phyloP scores from a whole-genome alignment of 805 yeast species.

The Metschnikowia rubicola region DNA sequence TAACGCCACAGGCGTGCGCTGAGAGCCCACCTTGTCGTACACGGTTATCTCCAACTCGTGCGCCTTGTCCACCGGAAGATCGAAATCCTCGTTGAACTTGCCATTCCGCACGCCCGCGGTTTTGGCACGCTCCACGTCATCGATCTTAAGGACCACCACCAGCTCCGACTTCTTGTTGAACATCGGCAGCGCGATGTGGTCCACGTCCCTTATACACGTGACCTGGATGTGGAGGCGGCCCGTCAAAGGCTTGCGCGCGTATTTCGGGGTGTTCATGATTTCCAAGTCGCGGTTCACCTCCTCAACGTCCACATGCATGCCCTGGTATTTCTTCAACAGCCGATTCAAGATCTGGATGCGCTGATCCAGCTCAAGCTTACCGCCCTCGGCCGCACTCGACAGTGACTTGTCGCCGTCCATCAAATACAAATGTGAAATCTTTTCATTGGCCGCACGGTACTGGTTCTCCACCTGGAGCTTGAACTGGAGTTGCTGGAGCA shows the following conservation, averaged over 20 bases:
- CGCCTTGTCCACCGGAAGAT: slow-evolving; percentile 80
- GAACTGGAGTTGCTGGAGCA: slow-evolving; percentile 92
- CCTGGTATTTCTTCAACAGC: slow-evolving; percentile 82
- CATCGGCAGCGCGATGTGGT: slow-evolving; percentile 84
- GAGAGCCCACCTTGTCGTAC: slow-evolving; percentile 71
- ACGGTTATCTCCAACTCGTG: slow-evolving; percentile 88
- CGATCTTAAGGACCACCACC: slow-evolving; percentile 72
- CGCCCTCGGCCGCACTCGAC: slow-evolving; percentile 85
- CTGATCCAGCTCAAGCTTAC: slow-evolving; percentile 77
- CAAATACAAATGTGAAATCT: slow-evolving; percentile 78
- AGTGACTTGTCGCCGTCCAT: slow-evolving; percentile 88
- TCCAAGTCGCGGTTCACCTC: slow-evolving; percentile 66
- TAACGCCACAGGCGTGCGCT: slow-evolving; percentile 80
- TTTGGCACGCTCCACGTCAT: slow-evolving; percentile 78
- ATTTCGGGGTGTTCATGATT: slow-evolving; percentile 63
- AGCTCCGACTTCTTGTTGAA: slow-evolving; percentile 79
- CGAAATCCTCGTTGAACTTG: slow-evolving; percentile 80
- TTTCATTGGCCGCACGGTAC: slow-evolving; percentile 88
- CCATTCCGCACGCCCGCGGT: slow-evolving; percentile 75
- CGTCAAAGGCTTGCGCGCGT: slow-evolving; percentile 77
- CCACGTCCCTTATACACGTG: slow-evolving; percentile 80
- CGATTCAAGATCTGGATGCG: slow-evolving; percentile 80
- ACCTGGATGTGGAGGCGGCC: slow-evolving; percentile 77
- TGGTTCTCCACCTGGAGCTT: slow-evolving; percentile 92
- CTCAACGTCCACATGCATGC: slow-evolving; percentile 73